Conservation (phyloP, 768 basidiomycete species). For the Mycena epipterygia region DNA sequence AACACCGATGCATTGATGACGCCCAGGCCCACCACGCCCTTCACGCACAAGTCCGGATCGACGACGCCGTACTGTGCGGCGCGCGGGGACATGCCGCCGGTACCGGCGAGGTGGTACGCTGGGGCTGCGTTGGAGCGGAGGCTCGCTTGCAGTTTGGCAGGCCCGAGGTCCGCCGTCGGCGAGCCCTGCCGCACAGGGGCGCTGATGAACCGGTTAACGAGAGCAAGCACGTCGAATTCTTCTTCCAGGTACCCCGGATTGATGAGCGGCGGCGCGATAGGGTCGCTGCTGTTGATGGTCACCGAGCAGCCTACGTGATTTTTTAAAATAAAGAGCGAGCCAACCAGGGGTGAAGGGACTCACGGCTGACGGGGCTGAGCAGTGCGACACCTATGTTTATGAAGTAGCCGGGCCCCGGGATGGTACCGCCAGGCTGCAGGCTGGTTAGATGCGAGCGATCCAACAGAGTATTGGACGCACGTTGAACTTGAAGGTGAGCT, state of each 20-base stretch:
- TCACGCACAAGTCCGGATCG: too few relatives aligned
- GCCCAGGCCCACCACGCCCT: too few relatives aligned
- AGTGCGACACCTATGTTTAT: neutral
- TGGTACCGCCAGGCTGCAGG: neutral
- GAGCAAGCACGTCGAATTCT: constrained; percentile 2
- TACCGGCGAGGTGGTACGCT: too few relatives aligned
- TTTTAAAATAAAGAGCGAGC: neutral
- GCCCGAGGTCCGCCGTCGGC: too few relatives aligned
- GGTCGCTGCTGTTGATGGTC: constrained; percentile 6
- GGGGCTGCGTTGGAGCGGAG: too few relatives aligned
- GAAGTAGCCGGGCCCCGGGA: neutral
- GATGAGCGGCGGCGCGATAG: neutral
- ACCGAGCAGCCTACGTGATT: neutral
- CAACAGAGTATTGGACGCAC: neutral
- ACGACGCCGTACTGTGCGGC: too few relatives aligned
- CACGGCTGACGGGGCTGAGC: neutral
- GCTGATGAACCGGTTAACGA: neutral
- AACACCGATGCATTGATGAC: too few relatives aligned
- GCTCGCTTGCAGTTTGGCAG: too few relatives aligned
- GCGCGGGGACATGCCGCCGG: too few relatives aligned
- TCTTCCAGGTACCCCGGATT: neutral
- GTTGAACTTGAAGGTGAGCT: neutral
- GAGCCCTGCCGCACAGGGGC: neutral
- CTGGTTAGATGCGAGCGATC: too few relatives aligned
- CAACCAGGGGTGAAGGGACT: neutral